Evolutionary conservation across 371 early-diverging fungal genomes (phyloP).

Genomic region (Lichtheimia ornata): DNA sequence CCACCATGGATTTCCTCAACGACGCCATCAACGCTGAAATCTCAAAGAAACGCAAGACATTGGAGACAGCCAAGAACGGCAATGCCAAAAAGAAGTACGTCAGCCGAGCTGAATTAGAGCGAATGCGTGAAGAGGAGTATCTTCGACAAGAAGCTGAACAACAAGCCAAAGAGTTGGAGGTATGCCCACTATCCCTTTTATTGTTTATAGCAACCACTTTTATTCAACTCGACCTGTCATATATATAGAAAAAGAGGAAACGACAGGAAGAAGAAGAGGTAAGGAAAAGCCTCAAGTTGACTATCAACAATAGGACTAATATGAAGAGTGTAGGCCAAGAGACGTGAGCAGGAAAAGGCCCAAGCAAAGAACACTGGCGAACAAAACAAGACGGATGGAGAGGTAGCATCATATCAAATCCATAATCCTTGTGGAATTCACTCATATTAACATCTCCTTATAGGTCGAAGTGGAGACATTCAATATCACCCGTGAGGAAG

Average conservation of each 20-base stretch:
- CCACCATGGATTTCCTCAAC: conserved; percentile 66
- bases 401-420: background rate
- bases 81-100: conserved; percentile 69
- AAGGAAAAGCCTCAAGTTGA: conserved; percentile 6
- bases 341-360: conserved; percentile 23
- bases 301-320: too few species aligned
- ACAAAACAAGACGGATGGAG: conserved; percentile 17
- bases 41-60: conserved; percentile 63
- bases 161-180: conserved; percentile 47
- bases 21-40: conserved; percentile 66
- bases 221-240: too few species aligned
- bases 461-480: conserved; percentile 39
- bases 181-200: conserved; percentile 1
- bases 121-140: conserved; percentile 68
- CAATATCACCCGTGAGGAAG: conserved; percentile 79
- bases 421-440: background rate
- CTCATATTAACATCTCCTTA: conserved; percentile 13
- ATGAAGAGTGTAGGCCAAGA: too few species aligned
- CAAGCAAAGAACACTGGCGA: conserved; percentile 20
- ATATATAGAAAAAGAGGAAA: conserved; percentile 9
- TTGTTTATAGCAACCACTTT: too few species aligned
- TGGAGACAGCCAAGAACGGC: conserved; percentile 36
- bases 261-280: conserved; percentile 31
- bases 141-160: conserved; percentile 58
- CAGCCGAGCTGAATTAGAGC: conserved; percentile 77